Base-by-base conservation (phyloP, 179 eudicot species). In the Drosera spatulata region DNA sequence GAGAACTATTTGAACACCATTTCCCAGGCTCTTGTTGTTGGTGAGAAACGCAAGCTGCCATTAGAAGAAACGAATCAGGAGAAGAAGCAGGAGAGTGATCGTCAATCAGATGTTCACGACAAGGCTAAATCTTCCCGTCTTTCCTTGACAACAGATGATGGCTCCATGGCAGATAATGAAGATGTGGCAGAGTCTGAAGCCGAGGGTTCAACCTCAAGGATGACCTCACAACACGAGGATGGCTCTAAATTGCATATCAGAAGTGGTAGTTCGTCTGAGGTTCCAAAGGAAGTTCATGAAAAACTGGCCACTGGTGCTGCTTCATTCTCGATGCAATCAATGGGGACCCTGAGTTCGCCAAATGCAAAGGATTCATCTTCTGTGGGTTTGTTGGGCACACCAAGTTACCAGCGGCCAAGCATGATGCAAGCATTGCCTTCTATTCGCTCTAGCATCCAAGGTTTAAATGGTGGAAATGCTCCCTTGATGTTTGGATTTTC, bases 161-260 rank as follows among this genome's bases (percentile, higher is more conserved):
- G 90, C 51, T 93, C 96, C 55, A 82, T 90, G 48, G 96, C 95
- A 65, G 99, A 93, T 46, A 86, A 93, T 69, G 99, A 93, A 70
- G 99, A 86, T 66, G 90, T 93, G 60, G 99, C 94, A 39, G 99
- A 93, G 66, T 93, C 99, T 55, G 99, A 93, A 69, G 95, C 75
- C 4, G 95, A 77, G 58, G 93, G 82, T 52, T 80, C 91, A 54
- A 82, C 84, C 55, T 85, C 96, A 38, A 78, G 77, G 73, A 62
- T 78, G 53, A 58, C 44, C 61, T 54, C 82, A 12, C 81, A 69
- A 41, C 75, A 56, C 11, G 86, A 83, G 9, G 85, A 85, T 60
- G 70, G 71, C 53, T 61, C 84, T 44, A 77, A 75, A 42, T 70
- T 71, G 22, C 71, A 76, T 54, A 61, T 41, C 12, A 77, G 79